A percentile compares a stretch with the other conserved stretches of the same genome.
phyloP scores from a whole-genome alignment of 2,329 filamentous ascomycete genomes.

The Diaporthe capsici region DNA sequence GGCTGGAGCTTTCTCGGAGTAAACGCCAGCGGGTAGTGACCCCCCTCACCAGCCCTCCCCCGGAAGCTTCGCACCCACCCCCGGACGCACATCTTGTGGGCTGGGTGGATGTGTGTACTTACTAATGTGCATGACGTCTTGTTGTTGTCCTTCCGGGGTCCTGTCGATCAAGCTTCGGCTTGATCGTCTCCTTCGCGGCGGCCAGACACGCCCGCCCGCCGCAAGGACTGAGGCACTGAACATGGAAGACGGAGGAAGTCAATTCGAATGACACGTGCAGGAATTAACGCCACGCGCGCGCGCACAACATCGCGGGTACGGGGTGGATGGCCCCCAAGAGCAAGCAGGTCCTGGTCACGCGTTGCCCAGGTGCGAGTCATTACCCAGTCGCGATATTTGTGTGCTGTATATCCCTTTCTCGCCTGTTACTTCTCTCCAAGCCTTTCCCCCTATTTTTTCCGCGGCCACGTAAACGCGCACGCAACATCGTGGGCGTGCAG shows the following conservation, averaged over 20 bases:
- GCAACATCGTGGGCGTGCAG: not conserved
- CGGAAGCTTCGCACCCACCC: conserved; percentile 18
- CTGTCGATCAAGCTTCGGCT: not conserved
- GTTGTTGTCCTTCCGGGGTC: not conserved
- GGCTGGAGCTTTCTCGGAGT: conserved; percentile 9
- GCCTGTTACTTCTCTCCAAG: not conserved
- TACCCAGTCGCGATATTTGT: conserved; percentile 3
- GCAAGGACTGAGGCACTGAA: not conserved
- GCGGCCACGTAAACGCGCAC: not conserved
- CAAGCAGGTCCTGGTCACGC: conserved; percentile 15
- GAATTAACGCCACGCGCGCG: not conserved
- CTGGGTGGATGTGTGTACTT: not conserved
- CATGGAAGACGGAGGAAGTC: not conserved
- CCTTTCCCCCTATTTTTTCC: not conserved
- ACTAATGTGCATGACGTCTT: not conserved
- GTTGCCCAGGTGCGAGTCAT: conserved; percentile 12
- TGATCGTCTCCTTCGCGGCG: not conserved
- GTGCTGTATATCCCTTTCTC: not conserved
- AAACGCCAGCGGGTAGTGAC: not conserved
- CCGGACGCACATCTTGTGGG: conserved; percentile 15
- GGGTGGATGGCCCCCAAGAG: not conserved
- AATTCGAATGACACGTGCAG: conserved; percentile 13
- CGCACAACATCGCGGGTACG: conserved; percentile 10
- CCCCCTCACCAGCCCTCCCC: not conserved
- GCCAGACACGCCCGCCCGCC: not conserved